Base-by-base conservation (phyloP, 1,139 yeast genomes). In the Blastobotrys proliferans region DNA sequence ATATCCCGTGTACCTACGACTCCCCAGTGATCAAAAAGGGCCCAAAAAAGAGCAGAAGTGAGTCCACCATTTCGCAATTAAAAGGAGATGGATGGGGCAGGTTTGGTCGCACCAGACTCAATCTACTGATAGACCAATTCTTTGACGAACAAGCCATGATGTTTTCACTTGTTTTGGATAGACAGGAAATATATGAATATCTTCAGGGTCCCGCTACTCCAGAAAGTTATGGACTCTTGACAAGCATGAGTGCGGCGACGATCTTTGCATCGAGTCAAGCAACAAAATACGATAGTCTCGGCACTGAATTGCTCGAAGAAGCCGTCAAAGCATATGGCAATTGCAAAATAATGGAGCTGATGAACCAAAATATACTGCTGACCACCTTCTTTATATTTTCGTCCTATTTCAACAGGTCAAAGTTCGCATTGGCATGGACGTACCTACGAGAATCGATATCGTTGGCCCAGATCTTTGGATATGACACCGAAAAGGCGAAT, bases 401-500 rank as follows among this genome's bases (percentile, higher is more conserved):
- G 9, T 37, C 40, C 24, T 35, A 42, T 36, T 50, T 50, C 41
- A 43, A 46, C 27, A 19, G 29, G 13, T 33, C 35, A 18, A 21
- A 39, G 25, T 46, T 46, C 38, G 39, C 33, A n/a, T 26, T 22
- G 11, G 35, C 53, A 19, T 48, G 36, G 34, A 32, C 41, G 24
- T 47, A 44, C 28, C 31, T 50, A 11, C 41, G 53, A 8, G 51
- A 50, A 29, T 38, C 48, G 6, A 36, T 49, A 25, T 43, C 53
- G 17, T 37, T 50, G 32, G 41, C 41, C 13, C 52, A 50, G 45
- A 16, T 50, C 20, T n/a, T 50, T 32, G 40, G 46, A 22, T 27
- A 49, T 6, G 52, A 50, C 35, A 38, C 41, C 8, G 51, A 50
- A 34, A 40, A 27, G 9, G 41, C 30, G 4, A 42, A 35, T 10